Percentiles rank a stretch among this genome's conserved stretches.
Evolutionary conservation across 768 basidiomycete species (phyloP).

Genomic region (Clitopilus hobsonii): DNA sequence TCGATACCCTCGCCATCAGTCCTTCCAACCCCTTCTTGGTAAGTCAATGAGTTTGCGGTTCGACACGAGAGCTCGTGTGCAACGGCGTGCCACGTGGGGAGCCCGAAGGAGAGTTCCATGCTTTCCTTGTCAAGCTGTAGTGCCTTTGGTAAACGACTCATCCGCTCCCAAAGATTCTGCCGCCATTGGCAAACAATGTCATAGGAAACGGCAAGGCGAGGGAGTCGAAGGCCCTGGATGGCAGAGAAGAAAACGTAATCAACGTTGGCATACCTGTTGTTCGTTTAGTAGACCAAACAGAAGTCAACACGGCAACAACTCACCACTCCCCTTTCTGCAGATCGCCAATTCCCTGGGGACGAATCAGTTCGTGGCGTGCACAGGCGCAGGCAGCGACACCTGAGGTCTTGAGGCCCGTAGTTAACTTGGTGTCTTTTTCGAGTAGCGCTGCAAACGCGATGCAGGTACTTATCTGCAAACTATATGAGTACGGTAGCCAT

Average conservation of each 20-base stretch:
- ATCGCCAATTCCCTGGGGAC: conserved; percentile 19
- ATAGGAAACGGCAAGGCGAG: conserved; percentile 12
- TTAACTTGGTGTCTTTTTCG: conserved; percentile 16
- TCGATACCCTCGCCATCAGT: conserved; percentile 31
- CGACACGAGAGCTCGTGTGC: conserved; percentile 26
- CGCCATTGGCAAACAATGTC: conserved; percentile 22
- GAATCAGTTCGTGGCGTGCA: conserved; percentile 18
- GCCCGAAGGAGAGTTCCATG: conserved; percentile 7
- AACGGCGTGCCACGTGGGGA: conserved; percentile 35
- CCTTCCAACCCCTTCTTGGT: conserved; percentile 17
- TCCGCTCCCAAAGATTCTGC: conserved; percentile 9
- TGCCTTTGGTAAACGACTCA: conserved; percentile 4
- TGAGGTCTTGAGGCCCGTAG: conserved; percentile 15
- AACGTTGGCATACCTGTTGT: conserved; percentile 11
- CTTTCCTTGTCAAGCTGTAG: conserved; percentile 1
- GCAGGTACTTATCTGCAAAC: conserved; percentile 19
- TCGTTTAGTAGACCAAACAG: not conserved
- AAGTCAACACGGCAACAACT: not conserved
- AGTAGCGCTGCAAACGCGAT: conserved; percentile 20
- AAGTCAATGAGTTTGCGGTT: conserved; percentile 23
- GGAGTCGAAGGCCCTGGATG: not conserved
- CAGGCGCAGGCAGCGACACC: conserved; percentile 19
- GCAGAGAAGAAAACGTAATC: conserved; percentile 7
- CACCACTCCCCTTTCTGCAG: conserved; percentile 20
- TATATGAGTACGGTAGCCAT: not conserved